Percentiles rank a stretch among this genome's conserved stretches.
Conservation (phyloP, 225 moss, liverwort and hornwort genomes). For the Physcomitrellopsis africana region DNA sequence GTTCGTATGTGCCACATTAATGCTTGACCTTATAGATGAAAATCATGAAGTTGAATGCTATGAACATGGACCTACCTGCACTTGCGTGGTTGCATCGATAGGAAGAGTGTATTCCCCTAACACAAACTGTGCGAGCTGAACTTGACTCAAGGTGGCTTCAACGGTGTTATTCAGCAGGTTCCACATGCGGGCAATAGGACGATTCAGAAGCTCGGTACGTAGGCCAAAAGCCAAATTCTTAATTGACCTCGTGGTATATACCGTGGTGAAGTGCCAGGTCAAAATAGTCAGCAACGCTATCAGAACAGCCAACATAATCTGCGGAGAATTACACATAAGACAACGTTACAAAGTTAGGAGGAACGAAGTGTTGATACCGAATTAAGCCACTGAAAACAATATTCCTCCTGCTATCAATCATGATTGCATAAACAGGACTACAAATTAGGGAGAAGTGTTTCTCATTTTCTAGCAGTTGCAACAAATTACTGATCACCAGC, state of each 20-base stretch:
- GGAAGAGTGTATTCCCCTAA: constrained; percentile 60
- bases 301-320: constrained; percentile 83
- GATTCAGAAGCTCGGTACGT: constrained; percentile 77
- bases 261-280: constrained; percentile 91
- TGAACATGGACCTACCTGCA: constrained; percentile 48
- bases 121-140: constrained; percentile 64
- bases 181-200: constrained; percentile 84
- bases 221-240: constrained; percentile 71
- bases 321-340: constrained; percentile 35
- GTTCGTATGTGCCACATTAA: constrained; percentile 7
- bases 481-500: not conserved
- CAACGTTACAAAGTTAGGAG: constrained; percentile 22
- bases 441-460: not conserved
- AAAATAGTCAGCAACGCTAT: constrained; percentile 80
- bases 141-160: constrained; percentile 66
- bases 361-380: not conserved
- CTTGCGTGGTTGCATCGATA: constrained; percentile 45
- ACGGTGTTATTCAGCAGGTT: constrained; percentile 74
- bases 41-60: not conserved
- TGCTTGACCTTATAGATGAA: not conserved
- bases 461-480: not conserved
- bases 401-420: not conserved
- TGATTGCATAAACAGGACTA: not conserved
- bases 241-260: constrained; percentile 79
- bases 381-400: not conserved